Evolutionary conservation across 768 basidiomycete species (phyloP), one percentile per base, ranked within the genome.

Genomic region (Termitomyces heimii): DNA sequence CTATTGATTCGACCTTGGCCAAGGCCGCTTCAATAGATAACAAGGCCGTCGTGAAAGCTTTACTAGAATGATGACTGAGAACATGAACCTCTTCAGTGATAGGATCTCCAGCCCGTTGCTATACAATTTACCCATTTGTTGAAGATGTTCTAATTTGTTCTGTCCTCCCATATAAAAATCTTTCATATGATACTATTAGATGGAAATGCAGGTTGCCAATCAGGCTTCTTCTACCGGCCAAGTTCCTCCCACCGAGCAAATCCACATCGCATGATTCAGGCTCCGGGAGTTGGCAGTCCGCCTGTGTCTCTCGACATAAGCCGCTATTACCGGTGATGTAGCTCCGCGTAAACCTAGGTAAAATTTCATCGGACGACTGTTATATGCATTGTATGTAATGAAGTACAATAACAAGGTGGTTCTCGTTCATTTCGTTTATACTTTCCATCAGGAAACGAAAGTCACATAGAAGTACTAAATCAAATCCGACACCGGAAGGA

Each of bases 11-110:
- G 4, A 50, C 47, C 24, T 31, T 47, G 37, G 55, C 55, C 31
- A 56, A 56, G 40, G 55, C 47, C 18, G 39, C 55, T 12, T 49
- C 55, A 18, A 56, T 56, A 26, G 55, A 56, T 20, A 43, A 32
- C 28, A 22, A 12, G 10, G 47, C 35, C 0, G 48, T 50, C 32
- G 48, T 56, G 3, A 56, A 50, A 5, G 28, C 31, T 8, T 44
- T 56, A 31, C n/a, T 56, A 1, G 20, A 56, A n/a, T 49, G 55
- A 56, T 5, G 34, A 29, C 16, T 18, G n/a, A 52, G 26, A 39
- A n/a, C 16, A n/a, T n/a, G n/a, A 51, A 35, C 16, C 16, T 35
- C 29, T 26, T 35, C 34, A 16, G 4, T 26, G 22, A 18, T 24
- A 20, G 5, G 7, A 1, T 18, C 29, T 2, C 8, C 12, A 18